Evolutionary conservation across 2,329 filamentous ascomycete species (phyloP).

Genomic region (Periconia digitata): DNA sequence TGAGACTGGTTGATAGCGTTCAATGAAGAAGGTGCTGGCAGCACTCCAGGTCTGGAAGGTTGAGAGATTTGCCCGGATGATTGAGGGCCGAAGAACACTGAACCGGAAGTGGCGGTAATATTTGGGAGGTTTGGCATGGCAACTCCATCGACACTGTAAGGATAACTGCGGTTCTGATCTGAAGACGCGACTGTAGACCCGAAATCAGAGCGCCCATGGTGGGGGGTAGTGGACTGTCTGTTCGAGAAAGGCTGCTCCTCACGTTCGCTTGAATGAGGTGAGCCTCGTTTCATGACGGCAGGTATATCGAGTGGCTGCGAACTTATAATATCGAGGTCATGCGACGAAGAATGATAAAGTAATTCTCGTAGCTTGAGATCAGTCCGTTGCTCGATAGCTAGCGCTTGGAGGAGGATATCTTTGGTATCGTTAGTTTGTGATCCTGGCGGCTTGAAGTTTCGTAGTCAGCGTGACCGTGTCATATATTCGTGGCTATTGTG

Average conservation of each 20-base stretch:
- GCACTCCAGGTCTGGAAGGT: conserved; percentile 19
- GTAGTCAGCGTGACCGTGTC: conserved; percentile 10
- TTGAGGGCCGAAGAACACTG: conserved; percentile 34
- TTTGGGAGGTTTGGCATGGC: conserved; percentile 22
- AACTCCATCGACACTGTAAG: conserved; percentile 18
- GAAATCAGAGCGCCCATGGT: conserved; percentile 17
- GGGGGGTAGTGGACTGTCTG: conserved; percentile 13
- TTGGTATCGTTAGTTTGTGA: conserved; percentile 12
- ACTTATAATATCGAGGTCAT: conserved; percentile 12
- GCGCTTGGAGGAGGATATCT: conserved; percentile 24
- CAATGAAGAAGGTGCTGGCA: conserved; percentile 37
- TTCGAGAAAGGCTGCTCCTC: conserved; percentile 25
- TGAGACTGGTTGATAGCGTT: conserved; percentile 23
- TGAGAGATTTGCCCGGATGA: conserved; percentile 31
- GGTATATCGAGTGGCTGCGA: conserved; percentile 13
- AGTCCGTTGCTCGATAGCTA: conserved; percentile 27
- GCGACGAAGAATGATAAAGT: conserved; percentile 13
- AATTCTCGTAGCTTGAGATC: conserved; percentile 20
- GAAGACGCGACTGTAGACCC: conserved; percentile 11
- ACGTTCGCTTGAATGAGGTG: conserved; percentile 19
- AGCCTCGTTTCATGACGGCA: conserved; percentile 26
- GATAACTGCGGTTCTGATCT: conserved; percentile 23
- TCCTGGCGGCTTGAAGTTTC: conserved; percentile 15
- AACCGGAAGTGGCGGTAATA: conserved; percentile 45
- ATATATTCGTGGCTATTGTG: neutral